Percentiles rank a stretch among this genome's conserved stretches.
These are phyloP conservation scores for Amauroascus niger DNA, from an alignment of 2,329 filamentous ascomycete genomes.

Conservation along the genomic window DNA sequence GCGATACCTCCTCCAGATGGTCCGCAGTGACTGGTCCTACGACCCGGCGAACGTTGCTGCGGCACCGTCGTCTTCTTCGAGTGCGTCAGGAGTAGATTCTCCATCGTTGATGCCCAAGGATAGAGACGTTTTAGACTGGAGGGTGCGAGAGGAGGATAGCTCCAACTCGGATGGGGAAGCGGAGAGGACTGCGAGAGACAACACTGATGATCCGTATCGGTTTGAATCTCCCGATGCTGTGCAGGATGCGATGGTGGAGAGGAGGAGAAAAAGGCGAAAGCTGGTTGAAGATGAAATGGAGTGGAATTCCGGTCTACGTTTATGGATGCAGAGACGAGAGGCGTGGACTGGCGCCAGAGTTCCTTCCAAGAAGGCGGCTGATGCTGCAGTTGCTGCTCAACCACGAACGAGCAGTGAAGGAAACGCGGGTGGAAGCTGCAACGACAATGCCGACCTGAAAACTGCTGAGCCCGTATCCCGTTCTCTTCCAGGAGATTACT, in stretches of 20 bases:
- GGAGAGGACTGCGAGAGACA: background rate
- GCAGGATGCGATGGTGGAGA: conserved; percentile 37
- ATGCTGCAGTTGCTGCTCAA: conserved; percentile 31
- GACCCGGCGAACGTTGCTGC: conserved; percentile 16
- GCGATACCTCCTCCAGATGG: conserved; percentile 31
- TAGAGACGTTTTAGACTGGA: conserved; percentile 16
- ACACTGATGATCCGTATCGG: conserved; percentile 25
- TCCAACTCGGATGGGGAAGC: conserved; percentile 15
- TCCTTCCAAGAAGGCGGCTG: conserved; percentile 16
- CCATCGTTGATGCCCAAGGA: background rate
- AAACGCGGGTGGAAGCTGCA: conserved; percentile 11
- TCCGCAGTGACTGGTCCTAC: conserved; percentile 38
- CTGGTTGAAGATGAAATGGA: conserved; percentile 54
- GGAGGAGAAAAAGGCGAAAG: conserved; percentile 48
- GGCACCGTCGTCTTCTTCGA: conserved; percentile 6
- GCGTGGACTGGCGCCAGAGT: conserved; percentile 68
- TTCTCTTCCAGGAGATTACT: background rate
- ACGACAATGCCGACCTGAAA: conserved; percentile 13
- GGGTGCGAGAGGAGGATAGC: conserved; percentile 16
- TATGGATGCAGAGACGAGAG: conserved; percentile 66
- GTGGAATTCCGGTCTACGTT: conserved; percentile 76
- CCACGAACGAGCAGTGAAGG: conserved; percentile 26
- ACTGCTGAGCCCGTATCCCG: background rate
- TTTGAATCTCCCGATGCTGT: conserved; percentile 36
- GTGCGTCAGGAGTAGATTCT: background rate